A percentile compares a stretch with the other conserved stretches of the same genome.
Conservation (phyloP, 2,329 filamentous ascomycete species). For the Pochonia chlamydosporia region DNA sequence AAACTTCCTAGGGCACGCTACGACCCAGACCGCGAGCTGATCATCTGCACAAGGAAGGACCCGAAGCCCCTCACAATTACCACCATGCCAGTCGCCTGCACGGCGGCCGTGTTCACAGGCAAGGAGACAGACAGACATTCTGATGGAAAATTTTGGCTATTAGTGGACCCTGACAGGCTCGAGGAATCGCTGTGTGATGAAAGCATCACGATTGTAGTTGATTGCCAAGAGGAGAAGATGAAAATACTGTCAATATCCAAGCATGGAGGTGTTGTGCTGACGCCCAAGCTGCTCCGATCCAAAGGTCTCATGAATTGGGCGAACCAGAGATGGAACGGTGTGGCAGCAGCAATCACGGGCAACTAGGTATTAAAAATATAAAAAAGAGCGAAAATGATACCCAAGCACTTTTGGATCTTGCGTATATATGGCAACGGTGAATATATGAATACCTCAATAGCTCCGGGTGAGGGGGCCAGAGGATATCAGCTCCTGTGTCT, state of each 20-base stretch:
- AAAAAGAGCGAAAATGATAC: constrained; percentile 16
- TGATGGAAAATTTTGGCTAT: constrained; percentile 60
- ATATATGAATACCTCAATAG: too few species aligned
- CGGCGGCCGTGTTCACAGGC: constrained; percentile 71
- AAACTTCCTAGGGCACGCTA: constrained; percentile 73
- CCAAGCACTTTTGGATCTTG: constrained; percentile 8
- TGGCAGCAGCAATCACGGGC: constrained; percentile 25
- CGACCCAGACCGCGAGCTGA: constrained; percentile 73
- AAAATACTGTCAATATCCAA: constrained; percentile 73
- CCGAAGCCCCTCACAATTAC: constrained; percentile 53
- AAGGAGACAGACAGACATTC: constrained; percentile 42
- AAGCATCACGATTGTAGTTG: constrained; percentile 76
- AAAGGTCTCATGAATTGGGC: constrained; percentile 41
- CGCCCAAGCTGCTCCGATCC: constrained; percentile 60
- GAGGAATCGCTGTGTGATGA: constrained; percentile 85
- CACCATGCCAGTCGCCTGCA: constrained; percentile 68
- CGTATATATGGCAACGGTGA: too few species aligned
- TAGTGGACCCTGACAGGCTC: constrained; percentile 83
- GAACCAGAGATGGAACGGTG: constrained; percentile 28
- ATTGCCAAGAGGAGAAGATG: constrained; percentile 46
- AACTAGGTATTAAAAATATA: neutral
- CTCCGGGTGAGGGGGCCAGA: too few species aligned
- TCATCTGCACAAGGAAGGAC: constrained; percentile 64
- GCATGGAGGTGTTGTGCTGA: constrained; percentile 68
- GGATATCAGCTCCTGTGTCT: too few species aligned